Conservation (phyloP, 805 yeast genomes). For the Cyberlindnera misumaiensis region DNA sequence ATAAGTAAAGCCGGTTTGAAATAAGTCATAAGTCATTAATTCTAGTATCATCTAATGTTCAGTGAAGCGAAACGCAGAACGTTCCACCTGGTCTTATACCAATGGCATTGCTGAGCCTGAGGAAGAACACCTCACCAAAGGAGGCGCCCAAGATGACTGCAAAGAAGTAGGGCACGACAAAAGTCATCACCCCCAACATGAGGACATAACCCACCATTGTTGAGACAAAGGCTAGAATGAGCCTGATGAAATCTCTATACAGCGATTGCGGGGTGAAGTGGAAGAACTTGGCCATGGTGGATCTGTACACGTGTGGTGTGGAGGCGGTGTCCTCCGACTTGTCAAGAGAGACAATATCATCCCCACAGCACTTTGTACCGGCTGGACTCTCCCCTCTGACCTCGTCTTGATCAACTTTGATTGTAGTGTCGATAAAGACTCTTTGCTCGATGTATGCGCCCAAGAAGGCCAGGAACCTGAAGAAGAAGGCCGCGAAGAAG, state of each 20-base stretch:
- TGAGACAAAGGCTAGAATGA: conserved; percentile 49
- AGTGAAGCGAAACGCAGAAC: conserved; percentile 18
- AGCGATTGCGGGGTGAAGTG: conserved; percentile 30
- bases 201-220: conserved; percentile 64
- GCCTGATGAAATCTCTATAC: conserved; percentile 48
- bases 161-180: conserved; percentile 59
- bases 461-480: conserved; percentile 53
- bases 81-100: conserved; percentile 25
- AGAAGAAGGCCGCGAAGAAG: conserved; percentile 50
- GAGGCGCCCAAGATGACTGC: conserved; percentile 67
- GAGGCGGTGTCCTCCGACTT: background rate
- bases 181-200: conserved; percentile 78
- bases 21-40: no score
- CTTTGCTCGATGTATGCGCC: conserved; percentile 61
- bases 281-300: conserved; percentile 27
- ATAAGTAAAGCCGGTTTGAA: no score
- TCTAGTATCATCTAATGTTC: background rate
- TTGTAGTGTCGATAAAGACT: conserved; percentile 30
- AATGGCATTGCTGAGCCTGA: conserved; percentile 41
- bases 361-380: conserved; percentile 9
- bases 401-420: conserved; percentile 8
- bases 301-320: conserved; percentile 9
- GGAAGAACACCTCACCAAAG: conserved; percentile 63
- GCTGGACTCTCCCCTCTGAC: conserved; percentile 1
- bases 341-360: background rate